Base-by-base conservation (phyloP, 805 yeast species). In the Kluyveromyces dobzhanskii region DNA sequence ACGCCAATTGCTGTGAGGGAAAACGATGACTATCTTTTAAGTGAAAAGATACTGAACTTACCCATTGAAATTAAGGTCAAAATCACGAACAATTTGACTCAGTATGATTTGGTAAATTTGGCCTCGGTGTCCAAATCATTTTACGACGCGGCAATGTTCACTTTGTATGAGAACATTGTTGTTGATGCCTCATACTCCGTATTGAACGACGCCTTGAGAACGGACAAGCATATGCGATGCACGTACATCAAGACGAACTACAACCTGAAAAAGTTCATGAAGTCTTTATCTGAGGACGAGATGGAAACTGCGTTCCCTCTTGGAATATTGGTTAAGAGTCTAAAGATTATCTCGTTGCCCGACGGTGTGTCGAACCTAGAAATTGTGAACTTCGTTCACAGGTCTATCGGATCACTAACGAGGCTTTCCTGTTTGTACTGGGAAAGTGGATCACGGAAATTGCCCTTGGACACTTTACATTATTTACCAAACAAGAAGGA, bases 351-450 rank as follows among this genome's bases (percentile, higher is more conserved):
- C 2, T 50, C 53, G 17, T 45, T 71, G 4, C 76, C 75, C 0
- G 71, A 69, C 43, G 65, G 70, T 17, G 57, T 68, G 19, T 61
- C 64, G 30, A 52, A 61, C 0, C 56, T 57, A 41, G 69, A 68
- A 35, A 44, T 50, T 6, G 41, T 51, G 21, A 59, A 57, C 4
- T 50, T 64, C 30, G 51, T 55, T 18, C 45, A 44, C 23, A 46
- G 39, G 26, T 50, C 70, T 7, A 36, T 45, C 4, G 38, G 41
- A 4, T 62, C 61, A 24, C 59, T 70, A 37, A 35, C 32, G 1
- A 46, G 44, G 1, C 44, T 67, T 38, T 30, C 31, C 10, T 45
- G 47, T 5, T 40, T 53, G 57, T 37, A 47, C 43, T 35, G 67
- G 65, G 41, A 50, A 58, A 32, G 50, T 54, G 32, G 70, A 60